Evolutionary conservation across 768 basidiomycete species (phyloP).

Genomic region (Amanita molliuscula): DNA sequence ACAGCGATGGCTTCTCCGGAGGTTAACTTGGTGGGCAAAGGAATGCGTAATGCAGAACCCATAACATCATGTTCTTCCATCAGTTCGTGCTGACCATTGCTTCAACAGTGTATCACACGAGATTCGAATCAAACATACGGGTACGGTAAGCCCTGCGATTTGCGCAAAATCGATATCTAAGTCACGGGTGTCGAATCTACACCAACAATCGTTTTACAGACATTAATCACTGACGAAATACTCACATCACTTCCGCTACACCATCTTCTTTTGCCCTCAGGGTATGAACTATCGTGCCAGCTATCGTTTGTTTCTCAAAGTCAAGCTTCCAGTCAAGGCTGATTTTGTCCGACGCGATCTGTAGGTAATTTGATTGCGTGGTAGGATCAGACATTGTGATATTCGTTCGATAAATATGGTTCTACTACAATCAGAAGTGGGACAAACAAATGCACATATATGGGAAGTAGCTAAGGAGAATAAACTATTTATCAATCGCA

Average conservation of each 20-base stretch:
- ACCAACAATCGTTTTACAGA: not conserved
- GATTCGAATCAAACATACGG: slow-evolving; percentile 26
- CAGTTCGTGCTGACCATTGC: slow-evolving; percentile 34
- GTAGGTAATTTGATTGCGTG: slow-evolving; percentile 71
- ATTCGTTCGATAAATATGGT: not conserved
- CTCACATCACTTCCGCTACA: slow-evolving; percentile 53
- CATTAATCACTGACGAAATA: not conserved
- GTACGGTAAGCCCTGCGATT: slow-evolving; percentile 37
- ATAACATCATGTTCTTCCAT: slow-evolving; percentile 55
- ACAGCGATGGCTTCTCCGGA: slow-evolving; percentile 42
- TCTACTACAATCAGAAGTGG: too few species aligned
- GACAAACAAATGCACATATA: not conserved
- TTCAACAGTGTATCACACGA: not conserved
- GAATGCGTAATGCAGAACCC: slow-evolving; percentile 66
- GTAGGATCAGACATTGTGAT: slow-evolving; percentile 41
- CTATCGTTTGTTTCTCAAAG: slow-evolving; percentile 49
- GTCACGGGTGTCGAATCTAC: slow-evolving; percentile 66
- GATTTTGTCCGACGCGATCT: slow-evolving; percentile 57
- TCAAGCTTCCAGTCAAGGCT: slow-evolving; percentile 73
- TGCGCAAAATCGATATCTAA: slow-evolving; percentile 47
- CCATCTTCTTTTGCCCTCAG: slow-evolving; percentile 43
- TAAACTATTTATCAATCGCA: too few species aligned
- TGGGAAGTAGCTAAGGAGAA: not conserved
- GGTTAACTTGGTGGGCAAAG: slow-evolving; percentile 33
- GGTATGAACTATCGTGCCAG: slow-evolving; percentile 56